Evolutionary conservation across 768 basidiomycete species (phyloP).

Genomic region (Trametes cingulata): DNA sequence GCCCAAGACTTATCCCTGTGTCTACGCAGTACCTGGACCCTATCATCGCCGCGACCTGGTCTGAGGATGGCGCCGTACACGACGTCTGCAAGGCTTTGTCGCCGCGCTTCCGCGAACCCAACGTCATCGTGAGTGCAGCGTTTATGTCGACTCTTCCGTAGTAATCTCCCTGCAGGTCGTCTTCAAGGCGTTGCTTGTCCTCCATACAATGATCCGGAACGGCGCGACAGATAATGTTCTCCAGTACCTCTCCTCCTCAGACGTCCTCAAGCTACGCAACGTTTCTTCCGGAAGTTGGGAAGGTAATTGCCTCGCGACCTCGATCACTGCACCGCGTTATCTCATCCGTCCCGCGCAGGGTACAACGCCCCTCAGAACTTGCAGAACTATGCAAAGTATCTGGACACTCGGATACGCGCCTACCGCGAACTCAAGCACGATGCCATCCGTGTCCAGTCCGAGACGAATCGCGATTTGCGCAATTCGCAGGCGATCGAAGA

Average conservation of each 20-base stretch:
- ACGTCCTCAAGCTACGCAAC: conserved; percentile 80
- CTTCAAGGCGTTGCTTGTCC: conserved; percentile 95
- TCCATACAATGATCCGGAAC: conserved; percentile 96
- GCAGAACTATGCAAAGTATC: conserved; percentile 83
- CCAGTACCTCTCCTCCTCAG: conserved; percentile 75
- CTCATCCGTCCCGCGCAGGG: conserved; percentile 45
- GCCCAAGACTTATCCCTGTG: neutral
- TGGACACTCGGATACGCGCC: conserved; percentile 84
- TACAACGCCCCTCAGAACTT: conserved; percentile 86
- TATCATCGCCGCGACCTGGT: conserved; percentile 96
- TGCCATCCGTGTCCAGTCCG: conserved; percentile 89
- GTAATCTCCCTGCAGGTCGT: conserved; percentile 60
- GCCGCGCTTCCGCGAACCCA: conserved; percentile 86
- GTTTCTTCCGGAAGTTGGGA: conserved; percentile 87
- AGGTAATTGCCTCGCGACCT: conserved; percentile 47
- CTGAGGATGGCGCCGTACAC: conserved; percentile 88
- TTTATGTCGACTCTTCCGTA: neutral
- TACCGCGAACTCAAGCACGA: conserved; percentile 94
- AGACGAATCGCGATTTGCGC: conserved; percentile 85
- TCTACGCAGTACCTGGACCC: conserved; percentile 84
- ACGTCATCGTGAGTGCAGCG: conserved; percentile 68
- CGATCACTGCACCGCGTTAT: neutral
- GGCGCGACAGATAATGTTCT: conserved; percentile 95
- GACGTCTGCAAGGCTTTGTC: conserved; percentile 91
- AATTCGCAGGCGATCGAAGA: conserved; percentile 65